phyloP scores from a whole-genome alignment of 768 basidiomycete genomes.

The Boletus sp. region DNA sequence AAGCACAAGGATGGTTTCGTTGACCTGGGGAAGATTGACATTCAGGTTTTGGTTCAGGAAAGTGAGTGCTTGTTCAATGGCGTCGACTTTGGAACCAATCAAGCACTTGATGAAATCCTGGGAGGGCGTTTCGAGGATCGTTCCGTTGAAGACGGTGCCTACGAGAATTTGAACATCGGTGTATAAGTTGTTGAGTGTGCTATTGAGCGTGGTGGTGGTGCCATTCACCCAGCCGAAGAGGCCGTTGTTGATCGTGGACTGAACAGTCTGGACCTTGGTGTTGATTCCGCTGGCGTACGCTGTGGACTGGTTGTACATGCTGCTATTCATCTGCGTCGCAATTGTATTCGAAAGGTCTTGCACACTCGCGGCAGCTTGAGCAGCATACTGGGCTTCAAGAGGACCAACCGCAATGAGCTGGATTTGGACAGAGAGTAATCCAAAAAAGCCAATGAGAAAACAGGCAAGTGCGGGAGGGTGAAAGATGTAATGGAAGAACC shows the following conservation, averaged over 20 bases:
- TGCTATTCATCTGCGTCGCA: slow-evolving; percentile 70
- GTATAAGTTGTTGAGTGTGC: slow-evolving; percentile 85
- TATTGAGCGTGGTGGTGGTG: slow-evolving; percentile 84
- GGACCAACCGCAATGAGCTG: slow-evolving; percentile 81
- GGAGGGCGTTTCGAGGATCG: slow-evolving; percentile 74
- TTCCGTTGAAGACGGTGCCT: slow-evolving; percentile 75
- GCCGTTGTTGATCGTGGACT: slow-evolving; percentile 77
- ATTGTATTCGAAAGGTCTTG: slow-evolving; percentile 69
- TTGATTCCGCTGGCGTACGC: slow-evolving; percentile 81
- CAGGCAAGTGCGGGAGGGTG: slow-evolving; percentile 88
- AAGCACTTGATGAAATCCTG: slow-evolving; percentile 88
- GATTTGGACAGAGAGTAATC: slow-evolving; percentile 79
- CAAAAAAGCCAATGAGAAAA: slow-evolving; percentile 90
- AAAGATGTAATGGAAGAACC: slow-evolving; percentile 90
- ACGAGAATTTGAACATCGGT: slow-evolving; percentile 77
- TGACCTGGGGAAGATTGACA: slow-evolving; percentile 75
- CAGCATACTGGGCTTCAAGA: slow-evolving; percentile 63
- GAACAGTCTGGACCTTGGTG: slow-evolving; percentile 59
- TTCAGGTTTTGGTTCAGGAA: slow-evolving; percentile 88
- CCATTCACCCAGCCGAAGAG: slow-evolving; percentile 94
- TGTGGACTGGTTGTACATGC: slow-evolving; percentile 78
- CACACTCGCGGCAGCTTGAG: slow-evolving; percentile 56
- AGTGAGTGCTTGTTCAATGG: slow-evolving; percentile 82
- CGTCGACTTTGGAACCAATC: slow-evolving; percentile 86
- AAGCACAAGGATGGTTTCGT: slow-evolving; percentile 71